Conservation (phyloP, 352 stramenopile genomes). For the Globisporangium radiosum region DNA sequence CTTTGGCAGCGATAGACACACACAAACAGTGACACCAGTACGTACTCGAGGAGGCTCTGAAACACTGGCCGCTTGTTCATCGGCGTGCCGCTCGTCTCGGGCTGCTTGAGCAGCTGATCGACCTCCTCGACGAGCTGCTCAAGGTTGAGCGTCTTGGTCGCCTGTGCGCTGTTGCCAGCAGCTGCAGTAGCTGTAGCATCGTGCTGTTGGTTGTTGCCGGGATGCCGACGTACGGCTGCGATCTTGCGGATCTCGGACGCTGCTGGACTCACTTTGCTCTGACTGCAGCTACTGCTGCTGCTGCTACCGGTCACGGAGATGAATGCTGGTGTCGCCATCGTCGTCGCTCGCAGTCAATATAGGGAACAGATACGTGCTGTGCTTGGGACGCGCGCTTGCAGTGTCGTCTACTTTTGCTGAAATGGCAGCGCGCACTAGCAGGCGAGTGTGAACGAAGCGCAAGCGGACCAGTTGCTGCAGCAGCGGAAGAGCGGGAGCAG, state of each 20-base stretch:
- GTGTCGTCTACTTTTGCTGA: constrained; percentile 1
- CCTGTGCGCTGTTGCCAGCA: background rate
- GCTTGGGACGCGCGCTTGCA: background rate
- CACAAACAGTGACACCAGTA: background rate
- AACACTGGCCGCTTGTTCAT: constrained; percentile 34
- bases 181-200: background rate
- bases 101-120: constrained; percentile 29
- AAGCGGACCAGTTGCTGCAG: too few species aligned
- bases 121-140: constrained; percentile 37
- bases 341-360: too few species aligned
- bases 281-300: constrained; percentile 2
- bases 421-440: background rate
- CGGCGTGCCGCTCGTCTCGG: constrained; percentile 18
- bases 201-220: constrained; percentile 4
- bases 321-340: background rate
- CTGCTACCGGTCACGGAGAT: constrained; percentile 10
- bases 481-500: too few species aligned
- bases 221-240: background rate
- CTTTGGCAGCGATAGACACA: background rate
- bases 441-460: too few species aligned
- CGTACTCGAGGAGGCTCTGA: constrained; percentile 35
- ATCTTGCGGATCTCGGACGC: constrained; percentile 14
- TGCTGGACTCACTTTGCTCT: constrained; percentile 4
- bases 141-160: constrained; percentile 18
- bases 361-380: background rate